phyloP scores from a whole-genome alignment of 2,329 filamentous ascomycete genomes.

The Ramichloridium luteum region DNA sequence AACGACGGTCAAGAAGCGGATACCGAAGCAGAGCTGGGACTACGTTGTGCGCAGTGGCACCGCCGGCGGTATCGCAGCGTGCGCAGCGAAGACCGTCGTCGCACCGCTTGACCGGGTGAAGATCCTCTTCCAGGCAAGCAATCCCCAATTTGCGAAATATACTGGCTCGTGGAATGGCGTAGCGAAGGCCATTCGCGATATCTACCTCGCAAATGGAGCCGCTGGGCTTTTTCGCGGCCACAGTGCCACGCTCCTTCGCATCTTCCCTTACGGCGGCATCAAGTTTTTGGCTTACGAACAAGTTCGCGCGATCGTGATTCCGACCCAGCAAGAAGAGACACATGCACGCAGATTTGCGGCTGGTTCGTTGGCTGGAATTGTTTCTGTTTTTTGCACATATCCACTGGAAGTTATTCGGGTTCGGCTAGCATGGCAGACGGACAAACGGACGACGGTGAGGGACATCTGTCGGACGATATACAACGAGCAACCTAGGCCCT shows the following conservation, averaged over 20 bases:
- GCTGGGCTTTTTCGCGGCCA: slow-evolving; percentile 82
- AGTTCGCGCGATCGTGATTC: slow-evolving; percentile 69
- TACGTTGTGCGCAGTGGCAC: slow-evolving; percentile 75
- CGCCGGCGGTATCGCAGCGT: slow-evolving; percentile 82
- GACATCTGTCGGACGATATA: slow-evolving; percentile 81
- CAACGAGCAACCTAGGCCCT: slow-evolving; percentile 47
- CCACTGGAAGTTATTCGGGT: slow-evolving; percentile 88
- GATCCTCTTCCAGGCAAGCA: slow-evolving; percentile 93
- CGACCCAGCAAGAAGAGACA: slow-evolving; percentile 61
- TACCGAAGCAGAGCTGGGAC: slow-evolving; percentile 62
- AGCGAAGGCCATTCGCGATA: slow-evolving; percentile 68
- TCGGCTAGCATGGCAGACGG: slow-evolving; percentile 88
- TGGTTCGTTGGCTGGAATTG: slow-evolving; percentile 67
- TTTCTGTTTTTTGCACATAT: slow-evolving; percentile 92
- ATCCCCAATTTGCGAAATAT: slow-evolving; percentile 88
- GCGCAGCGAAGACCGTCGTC: slow-evolving; percentile 88
- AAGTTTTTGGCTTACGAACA: slow-evolving; percentile 98
- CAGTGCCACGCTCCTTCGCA: slow-evolving; percentile 81
- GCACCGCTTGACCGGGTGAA: slow-evolving; percentile 95
- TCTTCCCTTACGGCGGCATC: slow-evolving; percentile 95
- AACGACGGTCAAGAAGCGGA: slow-evolving; percentile 33
- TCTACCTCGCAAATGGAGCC: slow-evolving; percentile 62
- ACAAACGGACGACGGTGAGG: slow-evolving; percentile 56
- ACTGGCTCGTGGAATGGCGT: slow-evolving; percentile 79
- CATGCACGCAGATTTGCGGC: slow-evolving; percentile 60